Percentiles rank a stretch among this genome's conserved stretches.
Evolutionary conservation across 192 early-diverging fungal species (phyloP).

Genomic region (Coemansia sp.): DNA sequence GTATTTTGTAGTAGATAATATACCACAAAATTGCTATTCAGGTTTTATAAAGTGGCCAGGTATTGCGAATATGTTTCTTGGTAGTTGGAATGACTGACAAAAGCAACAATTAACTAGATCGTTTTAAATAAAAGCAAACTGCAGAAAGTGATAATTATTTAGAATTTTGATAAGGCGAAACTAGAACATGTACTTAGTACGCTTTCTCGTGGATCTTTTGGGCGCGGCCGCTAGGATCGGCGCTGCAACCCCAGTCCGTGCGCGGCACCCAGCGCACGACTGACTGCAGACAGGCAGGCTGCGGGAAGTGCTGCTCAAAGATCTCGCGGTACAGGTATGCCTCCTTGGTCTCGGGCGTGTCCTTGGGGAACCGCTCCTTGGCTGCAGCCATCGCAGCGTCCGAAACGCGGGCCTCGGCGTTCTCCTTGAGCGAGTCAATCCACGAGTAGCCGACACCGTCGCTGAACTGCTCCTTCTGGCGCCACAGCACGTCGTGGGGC

Average conservation of each 20-base stretch:
- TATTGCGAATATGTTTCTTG: no score
- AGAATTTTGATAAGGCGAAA: no score
- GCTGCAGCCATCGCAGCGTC: slow-evolving; percentile 75
- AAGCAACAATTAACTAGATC: no score
- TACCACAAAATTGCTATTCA: no score
- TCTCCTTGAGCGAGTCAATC: slow-evolving; percentile 94
- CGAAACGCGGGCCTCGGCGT: slow-evolving; percentile 64
- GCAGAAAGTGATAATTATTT: no score
- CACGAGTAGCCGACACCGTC: slow-evolving; percentile 98
- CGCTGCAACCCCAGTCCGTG: slow-evolving; percentile 97
- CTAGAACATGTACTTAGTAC: no score
- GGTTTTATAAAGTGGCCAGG: no score
- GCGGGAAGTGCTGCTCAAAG: slow-evolving; percentile 94
- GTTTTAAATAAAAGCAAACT: no score
- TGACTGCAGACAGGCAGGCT: slow-evolving; percentile 81
- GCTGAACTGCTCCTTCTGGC: slow-evolving; percentile 99
- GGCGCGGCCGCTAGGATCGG: slow-evolving; percentile 96
- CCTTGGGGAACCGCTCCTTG: slow-evolving; percentile 71
- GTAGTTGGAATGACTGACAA: no score
- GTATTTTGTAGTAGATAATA: no score
- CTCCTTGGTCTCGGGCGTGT: slow-evolving; percentile 95
- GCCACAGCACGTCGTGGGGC: slow-evolving; percentile 88
- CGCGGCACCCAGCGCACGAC: slow-evolving; percentile 97
- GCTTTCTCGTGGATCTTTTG: slow-evolving; percentile 80
- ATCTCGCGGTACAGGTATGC: slow-evolving; percentile 91